These are phyloP conservation scores for Westerdykella sp. DNA, from an alignment of 2,329 filamentous ascomycete genomes.

Conservation along the genomic window DNA sequence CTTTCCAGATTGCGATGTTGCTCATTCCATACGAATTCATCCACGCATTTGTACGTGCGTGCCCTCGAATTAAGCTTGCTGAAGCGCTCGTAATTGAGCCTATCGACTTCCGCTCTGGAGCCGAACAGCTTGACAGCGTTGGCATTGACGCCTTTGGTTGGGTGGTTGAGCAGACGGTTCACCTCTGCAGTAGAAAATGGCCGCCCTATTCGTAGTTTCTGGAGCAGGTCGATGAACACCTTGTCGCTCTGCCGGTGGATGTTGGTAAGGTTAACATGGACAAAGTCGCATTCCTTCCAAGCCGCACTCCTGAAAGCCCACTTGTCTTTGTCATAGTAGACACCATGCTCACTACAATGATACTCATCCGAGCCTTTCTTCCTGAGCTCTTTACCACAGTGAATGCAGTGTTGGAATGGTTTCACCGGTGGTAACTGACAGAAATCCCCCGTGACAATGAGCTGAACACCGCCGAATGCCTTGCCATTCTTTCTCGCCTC, in stretches of 20 bases:
- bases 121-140: constrained; percentile 45
- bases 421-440: constrained; percentile 52
- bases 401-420: constrained; percentile 49
- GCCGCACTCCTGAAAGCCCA: constrained; percentile 55
- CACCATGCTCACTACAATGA: constrained; percentile 19
- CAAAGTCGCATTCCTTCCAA: constrained; percentile 52
- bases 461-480: constrained; percentile 47
- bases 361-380: background rate
- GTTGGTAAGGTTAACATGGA: constrained; percentile 47
- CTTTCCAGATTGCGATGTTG: constrained; percentile 17
- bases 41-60: constrained; percentile 30
- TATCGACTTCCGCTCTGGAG: constrained; percentile 32
- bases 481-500: constrained; percentile 17
- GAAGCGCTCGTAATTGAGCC: constrained; percentile 32
- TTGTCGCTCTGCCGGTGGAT: constrained; percentile 55
- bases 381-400: constrained; percentile 40
- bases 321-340: constrained; percentile 47
- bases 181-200: constrained; percentile 35
- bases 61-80: constrained; percentile 19
- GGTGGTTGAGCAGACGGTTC: constrained; percentile 39
- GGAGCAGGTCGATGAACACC: constrained; percentile 50
- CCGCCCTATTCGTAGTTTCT: constrained; percentile 49
- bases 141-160: constrained; percentile 32
- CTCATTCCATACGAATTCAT: constrained; percentile 39
- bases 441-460: constrained; percentile 56